Percentiles rank a stretch among this genome's conserved stretches.
phyloP scores from a whole-genome alignment of 305 asterid species.

The Ilex paraguariensis region DNA sequence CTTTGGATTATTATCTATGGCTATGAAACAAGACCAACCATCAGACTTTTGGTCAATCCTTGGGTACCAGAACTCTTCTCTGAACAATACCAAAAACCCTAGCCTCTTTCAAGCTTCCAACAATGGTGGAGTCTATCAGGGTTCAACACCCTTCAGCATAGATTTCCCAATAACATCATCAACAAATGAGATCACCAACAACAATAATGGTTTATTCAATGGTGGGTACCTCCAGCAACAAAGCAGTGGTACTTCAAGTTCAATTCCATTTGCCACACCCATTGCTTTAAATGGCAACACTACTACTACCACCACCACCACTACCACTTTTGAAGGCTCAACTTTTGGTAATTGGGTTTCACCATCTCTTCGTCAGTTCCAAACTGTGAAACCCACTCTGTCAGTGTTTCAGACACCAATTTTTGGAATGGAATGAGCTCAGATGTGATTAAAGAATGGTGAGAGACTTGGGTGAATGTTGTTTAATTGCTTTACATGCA shows the following conservation, averaged over 20 bases:
- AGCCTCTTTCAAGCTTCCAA: conserved; percentile 15
- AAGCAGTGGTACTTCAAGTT: conserved; percentile 16
- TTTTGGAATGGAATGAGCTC: conserved; percentile 59
- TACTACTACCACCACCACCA: neutral
- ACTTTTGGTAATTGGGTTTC: conserved; percentile 33
- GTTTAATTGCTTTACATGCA: neutral
- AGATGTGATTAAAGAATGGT: neutral
- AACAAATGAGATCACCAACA: conserved; percentile 5
- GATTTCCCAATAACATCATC: conserved; percentile 20
- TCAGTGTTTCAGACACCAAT: conserved; percentile 58
- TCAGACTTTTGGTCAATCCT: conserved; percentile 60
- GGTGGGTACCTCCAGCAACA: conserved; percentile 24
- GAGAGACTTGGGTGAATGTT: conserved; percentile 3
- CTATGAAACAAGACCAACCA: conserved; percentile 38
- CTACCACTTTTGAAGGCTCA: conserved; percentile 16
- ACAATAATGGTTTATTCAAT: conserved; percentile 17
- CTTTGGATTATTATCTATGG: conserved; percentile 36
- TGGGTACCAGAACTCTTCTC: conserved; percentile 32
- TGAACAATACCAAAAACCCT: conserved; percentile 13
- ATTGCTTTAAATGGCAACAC: conserved; percentile 20
- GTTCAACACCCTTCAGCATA: conserved; percentile 29
- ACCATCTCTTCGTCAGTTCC: conserved; percentile 27
- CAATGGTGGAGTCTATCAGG: conserved; percentile 5
- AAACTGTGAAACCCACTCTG: conserved; percentile 34
- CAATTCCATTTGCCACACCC: conserved; percentile 2